Conservation (phyloP, 2,329 filamentous ascomycete genomes). For the Xylaria arbuscula region DNA sequence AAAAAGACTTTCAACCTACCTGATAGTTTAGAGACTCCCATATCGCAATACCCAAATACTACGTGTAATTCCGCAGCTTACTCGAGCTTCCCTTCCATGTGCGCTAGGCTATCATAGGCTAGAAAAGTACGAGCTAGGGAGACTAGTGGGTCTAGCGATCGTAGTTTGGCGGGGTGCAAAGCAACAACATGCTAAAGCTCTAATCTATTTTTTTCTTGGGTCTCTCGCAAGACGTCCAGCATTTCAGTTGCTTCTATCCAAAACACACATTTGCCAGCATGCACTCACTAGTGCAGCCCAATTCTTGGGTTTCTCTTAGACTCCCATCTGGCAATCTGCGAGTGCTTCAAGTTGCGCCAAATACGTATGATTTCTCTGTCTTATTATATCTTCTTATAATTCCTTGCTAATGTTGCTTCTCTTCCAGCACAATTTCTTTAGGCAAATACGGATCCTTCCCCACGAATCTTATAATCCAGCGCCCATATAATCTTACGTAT, state of each 20-base stretch:
- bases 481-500: conserved; percentile 91
- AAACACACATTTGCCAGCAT: conserved; percentile 43
- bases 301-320: conserved; percentile 70
- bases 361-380: conserved; percentile 62
- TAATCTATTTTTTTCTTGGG: conserved; percentile 22
- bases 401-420: conserved; percentile 34
- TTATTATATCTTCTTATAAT: background rate
- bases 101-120: background rate
- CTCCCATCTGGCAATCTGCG: conserved; percentile 69
- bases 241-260: conserved; percentile 9
- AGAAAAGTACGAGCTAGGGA: background rate
- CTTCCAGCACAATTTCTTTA: conserved; percentile 79
- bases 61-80: background rate
- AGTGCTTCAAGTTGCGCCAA: conserved; percentile 68
- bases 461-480: conserved; percentile 88
- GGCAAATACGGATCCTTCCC: conserved; percentile 95
- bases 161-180: conserved; percentile 26
- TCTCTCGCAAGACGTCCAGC: background rate
- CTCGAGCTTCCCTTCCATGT: background rate
- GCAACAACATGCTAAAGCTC: conserved; percentile 12
- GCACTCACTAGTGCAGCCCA: conserved; percentile 63
- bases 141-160: background rate
- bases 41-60: background rate
- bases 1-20: background rate
- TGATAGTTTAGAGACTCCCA: no score